Percentiles rank a stretch among this genome's conserved stretches.
Evolutionary conservation across 495 filamentous ascomycete genomes (phyloP).

Genomic region (Baudoinia panamericana): DNA sequence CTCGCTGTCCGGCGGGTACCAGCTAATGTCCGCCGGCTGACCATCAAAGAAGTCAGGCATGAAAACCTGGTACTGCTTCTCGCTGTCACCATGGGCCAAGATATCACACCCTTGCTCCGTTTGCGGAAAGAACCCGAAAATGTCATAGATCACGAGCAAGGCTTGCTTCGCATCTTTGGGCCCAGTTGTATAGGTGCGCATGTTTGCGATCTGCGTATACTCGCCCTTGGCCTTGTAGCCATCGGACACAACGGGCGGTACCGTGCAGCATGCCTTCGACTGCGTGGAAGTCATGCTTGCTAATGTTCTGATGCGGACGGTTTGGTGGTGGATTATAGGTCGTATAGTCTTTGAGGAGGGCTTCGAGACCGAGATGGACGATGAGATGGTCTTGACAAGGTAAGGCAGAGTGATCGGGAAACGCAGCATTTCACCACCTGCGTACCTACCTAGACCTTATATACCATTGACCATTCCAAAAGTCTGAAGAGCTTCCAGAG

Average conservation of each 20-base stretch:
- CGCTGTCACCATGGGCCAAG: conserved; percentile 43
- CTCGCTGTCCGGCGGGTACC: conserved; percentile 66
- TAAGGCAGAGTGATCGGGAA: too few relatives aligned
- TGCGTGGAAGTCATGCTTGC: conserved; percentile 21
- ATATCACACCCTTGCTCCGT: conserved; percentile 58
- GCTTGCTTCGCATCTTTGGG: conserved; percentile 43
- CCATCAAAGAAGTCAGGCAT: conserved; percentile 56
- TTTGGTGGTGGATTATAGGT: too few relatives aligned
- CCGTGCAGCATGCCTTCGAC: conserved; percentile 50
- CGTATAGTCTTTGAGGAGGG: too few relatives aligned
- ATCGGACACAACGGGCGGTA: conserved; percentile 50
- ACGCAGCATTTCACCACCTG: too few relatives aligned
- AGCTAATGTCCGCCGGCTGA: conserved; percentile 40
- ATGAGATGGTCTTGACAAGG: too few relatives aligned
- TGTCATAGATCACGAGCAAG: conserved; percentile 53
- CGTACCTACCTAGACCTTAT: too few relatives aligned
- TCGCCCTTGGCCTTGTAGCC: conserved; percentile 50
- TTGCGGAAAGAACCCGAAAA: conserved; percentile 61
- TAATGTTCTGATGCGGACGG: neutral
- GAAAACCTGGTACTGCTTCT: conserved; percentile 47
- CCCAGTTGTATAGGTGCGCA: conserved; percentile 61
- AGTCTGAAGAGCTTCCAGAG: too few relatives aligned
- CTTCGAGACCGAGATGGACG: too few relatives aligned
- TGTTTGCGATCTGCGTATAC: conserved; percentile 42
- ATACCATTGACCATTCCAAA: too few relatives aligned